Conservation (phyloP, 495 filamentous ascomycete species). For the Aspergillus egyptiacus region DNA sequence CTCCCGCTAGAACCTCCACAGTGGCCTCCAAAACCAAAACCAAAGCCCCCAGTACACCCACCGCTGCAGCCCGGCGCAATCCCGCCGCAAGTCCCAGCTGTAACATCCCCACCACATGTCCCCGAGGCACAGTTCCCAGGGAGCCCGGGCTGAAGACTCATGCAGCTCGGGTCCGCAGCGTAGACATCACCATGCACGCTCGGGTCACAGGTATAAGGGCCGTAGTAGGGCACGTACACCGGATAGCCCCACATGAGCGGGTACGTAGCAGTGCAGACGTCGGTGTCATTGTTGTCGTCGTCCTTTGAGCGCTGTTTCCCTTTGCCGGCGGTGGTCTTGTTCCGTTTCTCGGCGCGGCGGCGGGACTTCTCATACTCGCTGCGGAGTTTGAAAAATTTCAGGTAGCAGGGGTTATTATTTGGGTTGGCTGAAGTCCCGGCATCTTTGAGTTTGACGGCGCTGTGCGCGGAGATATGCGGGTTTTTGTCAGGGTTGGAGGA, state of each 20-base stretch:
- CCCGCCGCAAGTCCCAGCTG: slow-evolving; percentile 48
- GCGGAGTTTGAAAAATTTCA: slow-evolving; percentile 45
- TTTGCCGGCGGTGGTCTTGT: slow-evolving; percentile 16
- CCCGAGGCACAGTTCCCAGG: slow-evolving; percentile 44
- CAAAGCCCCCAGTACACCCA: slow-evolving; percentile 28
- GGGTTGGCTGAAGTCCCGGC: not conserved
- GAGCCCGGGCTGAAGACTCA: slow-evolving; percentile 32
- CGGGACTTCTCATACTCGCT: slow-evolving; percentile 55
- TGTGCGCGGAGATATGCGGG: slow-evolving; percentile 71
- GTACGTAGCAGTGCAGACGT: slow-evolving; percentile 11
- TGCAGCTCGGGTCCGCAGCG: slow-evolving; percentile 41
- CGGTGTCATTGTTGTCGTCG: not conserved
- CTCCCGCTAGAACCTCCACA: slow-evolving; percentile 38
- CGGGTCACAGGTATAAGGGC: slow-evolving; percentile 46
- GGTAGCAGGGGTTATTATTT: slow-evolving; percentile 8
- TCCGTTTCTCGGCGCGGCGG: slow-evolving; percentile 55
- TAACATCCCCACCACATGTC: slow-evolving; percentile 48
- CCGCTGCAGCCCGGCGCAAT: slow-evolving; percentile 30
- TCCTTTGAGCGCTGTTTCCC: not conserved
- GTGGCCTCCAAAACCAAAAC: slow-evolving; percentile 29
- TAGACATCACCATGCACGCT: slow-evolving; percentile 38
- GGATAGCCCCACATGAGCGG: slow-evolving; percentile 43
- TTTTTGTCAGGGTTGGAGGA: slow-evolving; percentile 52
- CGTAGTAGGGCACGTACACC: slow-evolving; percentile 48
- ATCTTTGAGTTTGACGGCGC: slow-evolving; percentile 34